Evolutionary conservation across 805 yeast species (phyloP).

Genomic region (Yarrowia hollandica): DNA sequence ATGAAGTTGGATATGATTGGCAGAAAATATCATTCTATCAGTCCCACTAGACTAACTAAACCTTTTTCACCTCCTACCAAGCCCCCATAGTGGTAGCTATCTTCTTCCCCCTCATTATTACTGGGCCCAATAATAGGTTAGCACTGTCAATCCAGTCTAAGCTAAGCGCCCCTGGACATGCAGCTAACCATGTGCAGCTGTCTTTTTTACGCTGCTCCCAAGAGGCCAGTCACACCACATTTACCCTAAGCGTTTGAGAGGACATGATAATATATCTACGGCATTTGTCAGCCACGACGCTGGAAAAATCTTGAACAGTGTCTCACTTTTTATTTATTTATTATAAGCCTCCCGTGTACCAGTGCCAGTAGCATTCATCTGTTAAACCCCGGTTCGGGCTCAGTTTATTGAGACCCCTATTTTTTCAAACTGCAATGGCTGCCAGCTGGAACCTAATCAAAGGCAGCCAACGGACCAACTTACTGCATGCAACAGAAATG

Average conservation of each 20-base stretch:
- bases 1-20: too few relatives aligned
- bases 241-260: too few relatives aligned
- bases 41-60: neutral
- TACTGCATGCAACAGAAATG: constrained; percentile 24
- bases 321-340: too few relatives aligned
- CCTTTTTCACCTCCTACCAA: too few relatives aligned
- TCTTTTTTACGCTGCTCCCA: neutral
- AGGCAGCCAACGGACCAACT: constrained; percentile 25
- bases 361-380: too few relatives aligned
- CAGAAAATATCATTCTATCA: too few relatives aligned
- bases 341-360: too few relatives aligned
- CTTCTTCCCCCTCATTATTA: neutral
- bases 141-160: neutral
- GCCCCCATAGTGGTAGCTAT: too few relatives aligned
- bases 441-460: constrained; percentile 22
- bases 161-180: constrained; percentile 27
- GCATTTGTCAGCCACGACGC: too few relatives aligned
- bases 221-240: neutral
- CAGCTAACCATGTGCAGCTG: constrained; percentile 24
- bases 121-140: constrained; percentile 1
- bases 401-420: constrained; percentile 5
- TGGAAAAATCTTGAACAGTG: too few relatives aligned
- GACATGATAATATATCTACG: too few relatives aligned
- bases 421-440: constrained; percentile 5
- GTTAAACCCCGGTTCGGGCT: too few relatives aligned